Base-by-base conservation (phyloP, 2,329 filamentous ascomycete genomes). In the Talaromyces sp. region DNA sequence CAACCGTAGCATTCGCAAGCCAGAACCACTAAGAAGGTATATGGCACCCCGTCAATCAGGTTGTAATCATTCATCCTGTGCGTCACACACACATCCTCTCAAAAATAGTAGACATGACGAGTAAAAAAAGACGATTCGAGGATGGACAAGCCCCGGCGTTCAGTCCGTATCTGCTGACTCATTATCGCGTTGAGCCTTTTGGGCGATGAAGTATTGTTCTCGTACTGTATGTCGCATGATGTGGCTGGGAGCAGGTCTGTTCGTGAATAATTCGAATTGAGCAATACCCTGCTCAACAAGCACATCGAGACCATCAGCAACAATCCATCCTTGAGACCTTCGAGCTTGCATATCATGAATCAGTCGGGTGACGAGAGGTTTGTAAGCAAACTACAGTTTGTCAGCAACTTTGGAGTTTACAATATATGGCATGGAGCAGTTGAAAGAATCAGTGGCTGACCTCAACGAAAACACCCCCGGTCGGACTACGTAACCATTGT, bases 251-350 rank as follows among this genome's bases (percentile, higher is more conserved):
- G 76, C 76, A n/a, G 75, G 75, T 11, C 75, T 74, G 9, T 76
- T 74, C 1, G 77, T 79, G 54, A 78, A 77, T 2, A 79, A 68
- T 58, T 79, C 77, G 39, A 79, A 79, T 52, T 79, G 77, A 3
- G 76, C 77, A 57, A 78, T 78, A 0, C 77, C 77, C 66, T 79
- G 77, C 66, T 79, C 77, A 1, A 76, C 75, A 5, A 78, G 73
- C 15, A 78, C 74, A 45, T 79, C 77, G 3, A 79, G 74, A 15
- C 77, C 77, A 41, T 79, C 77, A 22, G 78, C 66, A 0, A 75
- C 73, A n/a, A 78, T 74, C 77, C 77, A 79, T 9, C 77, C 76
- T 10, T 75, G 75, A 58, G 75, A 72, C 9, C 74, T 76, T 19
- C 74, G 68, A 6, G 70, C 69, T n/a, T 76, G 74, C 22, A 77